Evolutionary conservation across 2,329 filamentous ascomycete species (phyloP), one percentile per base, ranked within the genome.

Genomic region (Alternaria brassicicola): DNA sequence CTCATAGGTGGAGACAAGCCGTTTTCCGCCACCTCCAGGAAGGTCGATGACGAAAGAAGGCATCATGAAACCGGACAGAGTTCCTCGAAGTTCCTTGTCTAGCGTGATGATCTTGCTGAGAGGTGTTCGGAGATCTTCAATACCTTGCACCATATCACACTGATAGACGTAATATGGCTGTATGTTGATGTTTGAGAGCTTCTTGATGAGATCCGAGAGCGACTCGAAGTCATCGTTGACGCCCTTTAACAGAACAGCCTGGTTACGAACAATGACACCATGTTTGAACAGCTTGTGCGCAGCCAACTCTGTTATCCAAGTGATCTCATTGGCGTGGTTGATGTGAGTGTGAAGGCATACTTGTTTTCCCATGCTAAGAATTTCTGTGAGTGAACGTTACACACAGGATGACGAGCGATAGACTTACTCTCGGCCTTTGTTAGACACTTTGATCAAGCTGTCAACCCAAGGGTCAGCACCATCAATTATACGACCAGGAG

Each of bases 131-230:
- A 88, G 78, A 65, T 89, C 86, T 75, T 89, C 87, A 2, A 86
- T 79, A 42, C 82, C 84, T 26, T 79, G 74, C 8, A 88, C 85
- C 82, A 89, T 85, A 70, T 89, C 87, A 45, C 84, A 84, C 67
- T 88, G 86, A 71, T 89, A 89, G 50, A 89, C 83, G 65, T 89
- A 89, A 71, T 89, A 89, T 82, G 86, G 86, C 48, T 82, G 76
- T 45, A 89, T 82, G 41, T 83, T 84, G 59, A 85, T 84, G 61
- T 85, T 81, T 2, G 84, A 82, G 23, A 89, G 78, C 46, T 72
- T 78, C 30, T 81, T 79, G 36, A 89, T 85, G 38, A 89, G 77
- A 4, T 67, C 67, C 6, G 78, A 78, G 81, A 89, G 87, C 5
- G 83, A 85, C 1, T 76, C 72, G 6, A 81, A 66, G 46, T 81